phyloP scores from a whole-genome alignment of 495 filamentous ascomycete species.

The Bryoglossum gracile region DNA sequence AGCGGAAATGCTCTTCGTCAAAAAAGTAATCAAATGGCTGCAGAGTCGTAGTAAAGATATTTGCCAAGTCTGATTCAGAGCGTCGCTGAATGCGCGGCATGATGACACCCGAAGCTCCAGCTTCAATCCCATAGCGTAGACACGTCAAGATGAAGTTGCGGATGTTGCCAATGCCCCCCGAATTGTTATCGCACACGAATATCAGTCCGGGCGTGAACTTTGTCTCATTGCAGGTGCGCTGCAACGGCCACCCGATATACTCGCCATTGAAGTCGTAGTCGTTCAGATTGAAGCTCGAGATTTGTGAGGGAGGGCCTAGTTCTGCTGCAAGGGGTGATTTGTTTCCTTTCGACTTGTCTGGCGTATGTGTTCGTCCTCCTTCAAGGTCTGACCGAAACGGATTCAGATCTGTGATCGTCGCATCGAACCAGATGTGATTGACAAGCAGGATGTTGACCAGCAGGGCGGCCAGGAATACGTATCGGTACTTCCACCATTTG shows the following conservation, averaged over 20 bases:
- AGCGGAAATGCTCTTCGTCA: constrained; percentile 18
- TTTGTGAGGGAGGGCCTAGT: background rate
- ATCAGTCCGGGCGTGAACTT: constrained; percentile 32
- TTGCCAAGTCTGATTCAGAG: constrained; percentile 11
- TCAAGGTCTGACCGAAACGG: constrained; percentile 4
- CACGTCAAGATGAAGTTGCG: constrained; percentile 41
- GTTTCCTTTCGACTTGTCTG: background rate
- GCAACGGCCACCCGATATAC: constrained; percentile 37
- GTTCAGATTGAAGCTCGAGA: constrained; percentile 10
- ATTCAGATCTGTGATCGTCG: constrained; percentile 2
- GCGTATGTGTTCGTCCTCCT: background rate
- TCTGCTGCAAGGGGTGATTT: background rate
- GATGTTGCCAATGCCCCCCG: constrained; percentile 45
- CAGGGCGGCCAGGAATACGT: constrained; percentile 6
- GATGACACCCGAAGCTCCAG: constrained; percentile 20
- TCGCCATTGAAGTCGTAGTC: constrained; percentile 23
- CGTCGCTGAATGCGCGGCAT: constrained; percentile 20
- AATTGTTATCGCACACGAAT: constrained; percentile 45
- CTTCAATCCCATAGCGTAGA: constrained; percentile 25
- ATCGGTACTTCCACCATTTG: constrained; percentile 19
- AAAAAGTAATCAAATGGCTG: constrained; percentile 21
- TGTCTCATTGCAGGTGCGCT: constrained; percentile 36
- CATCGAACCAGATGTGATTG: constrained; percentile 17
- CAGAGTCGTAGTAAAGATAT: constrained; percentile 15
- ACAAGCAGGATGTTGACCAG: constrained; percentile 17